phyloP scores from a whole-genome alignment of 148 eudicot genomes.

The Rhododendron ferrugineum region DNA sequence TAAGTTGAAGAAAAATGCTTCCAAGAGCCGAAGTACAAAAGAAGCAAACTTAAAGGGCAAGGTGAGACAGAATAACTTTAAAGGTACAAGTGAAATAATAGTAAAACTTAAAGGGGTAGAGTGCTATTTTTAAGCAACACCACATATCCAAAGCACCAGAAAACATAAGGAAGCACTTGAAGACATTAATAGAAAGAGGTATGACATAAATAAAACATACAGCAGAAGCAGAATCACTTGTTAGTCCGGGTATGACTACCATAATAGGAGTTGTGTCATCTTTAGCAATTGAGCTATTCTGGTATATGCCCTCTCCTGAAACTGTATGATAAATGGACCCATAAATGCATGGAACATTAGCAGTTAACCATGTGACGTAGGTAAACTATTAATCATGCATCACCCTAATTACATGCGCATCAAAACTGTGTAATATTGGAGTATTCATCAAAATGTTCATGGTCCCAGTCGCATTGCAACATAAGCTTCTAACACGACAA shows the following conservation, averaged over 20 bases:
- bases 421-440: neutral
- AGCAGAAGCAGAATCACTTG: slow-evolving; percentile 85
- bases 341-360: neutral
- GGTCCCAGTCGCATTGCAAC: neutral
- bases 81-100: neutral
- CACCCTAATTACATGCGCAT: neutral
- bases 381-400: neutral
- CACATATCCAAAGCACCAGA: neutral
- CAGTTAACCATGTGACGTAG: neutral
- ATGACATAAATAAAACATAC: slow-evolving; percentile 36
- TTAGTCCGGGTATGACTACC: slow-evolving; percentile 78
- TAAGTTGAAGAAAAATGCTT: neutral
- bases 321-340: slow-evolving; percentile 37
- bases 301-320: slow-evolving; percentile 20
- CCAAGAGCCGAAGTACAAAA: neutral
- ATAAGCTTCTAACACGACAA: neutral
- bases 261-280: slow-evolving; percentile 72
- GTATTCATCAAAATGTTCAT: neutral
- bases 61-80: neutral
- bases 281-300: slow-evolving; percentile 32
- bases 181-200: neutral
- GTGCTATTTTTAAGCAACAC: neutral
- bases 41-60: neutral
- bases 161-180: neutral
- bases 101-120: neutral